Evolutionary conservation across 208 protist genomes (phyloP).

Genomic region (Borovskyia barvae): DNA sequence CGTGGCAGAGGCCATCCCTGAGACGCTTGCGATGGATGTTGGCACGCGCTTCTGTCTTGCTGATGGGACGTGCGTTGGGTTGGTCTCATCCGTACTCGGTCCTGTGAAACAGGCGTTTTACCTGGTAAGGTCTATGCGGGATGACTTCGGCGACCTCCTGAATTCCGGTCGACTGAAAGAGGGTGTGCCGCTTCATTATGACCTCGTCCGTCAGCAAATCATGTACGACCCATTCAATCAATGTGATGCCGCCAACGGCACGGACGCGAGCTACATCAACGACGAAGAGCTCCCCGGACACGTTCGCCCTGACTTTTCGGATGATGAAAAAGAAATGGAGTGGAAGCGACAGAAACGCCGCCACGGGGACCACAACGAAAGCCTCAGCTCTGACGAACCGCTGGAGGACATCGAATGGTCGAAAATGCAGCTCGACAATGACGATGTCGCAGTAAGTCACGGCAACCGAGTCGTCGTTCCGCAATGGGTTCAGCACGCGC

Average conservation of each 20-base stretch:
- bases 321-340: slow-evolving; percentile 78
- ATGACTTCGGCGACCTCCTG: slow-evolving; percentile 21
- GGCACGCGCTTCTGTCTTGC: slow-evolving; percentile 67
- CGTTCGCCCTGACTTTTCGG: slow-evolving; percentile 84
- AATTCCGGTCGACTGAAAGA: slow-evolving; percentile 1
- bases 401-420: slow-evolving; percentile 40
- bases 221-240: slow-evolving; percentile 52
- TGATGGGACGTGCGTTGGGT: slow-evolving; percentile 55
- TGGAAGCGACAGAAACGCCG: slow-evolving; percentile 74
- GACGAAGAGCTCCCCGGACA: slow-evolving; percentile 84
- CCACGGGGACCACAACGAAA: slow-evolving; percentile 16
- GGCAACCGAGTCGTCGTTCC: slow-evolving; percentile 13
- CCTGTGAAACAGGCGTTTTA: slow-evolving; percentile 62
- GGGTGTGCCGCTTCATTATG: slow-evolving; percentile 49
- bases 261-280: slow-evolving; percentile 87
- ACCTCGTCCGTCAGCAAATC: slow-evolving; percentile 46
- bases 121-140: slow-evolving; percentile 25
- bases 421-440: slow-evolving; percentile 29
- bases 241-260: slow-evolving; percentile 62
- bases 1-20: slow-evolving; percentile 44
- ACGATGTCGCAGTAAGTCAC: background rate
- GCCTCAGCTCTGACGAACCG: slow-evolving; percentile 43
- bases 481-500: slow-evolving; percentile 14
- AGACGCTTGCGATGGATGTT: slow-evolving; percentile 51
- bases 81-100: slow-evolving; percentile 54